Evolutionary conservation across 2,329 filamentous ascomycete species (phyloP), one percentile per base, ranked within the genome.

Genomic region (Lecanicillium sp.): DNA sequence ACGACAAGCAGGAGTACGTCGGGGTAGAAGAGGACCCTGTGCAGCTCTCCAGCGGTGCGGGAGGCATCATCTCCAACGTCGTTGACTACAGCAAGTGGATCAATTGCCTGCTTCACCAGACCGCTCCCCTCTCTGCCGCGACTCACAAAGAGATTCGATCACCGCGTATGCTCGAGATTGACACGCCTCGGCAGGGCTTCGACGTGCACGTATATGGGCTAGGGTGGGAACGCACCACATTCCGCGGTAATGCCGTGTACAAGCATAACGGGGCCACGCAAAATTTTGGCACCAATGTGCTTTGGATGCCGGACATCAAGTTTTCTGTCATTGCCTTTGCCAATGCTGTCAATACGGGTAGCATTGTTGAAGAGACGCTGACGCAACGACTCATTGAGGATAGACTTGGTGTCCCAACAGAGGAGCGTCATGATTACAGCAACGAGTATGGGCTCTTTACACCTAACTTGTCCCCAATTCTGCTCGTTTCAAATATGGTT

Each of bases 21-120:
- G 43, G 50, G 7, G 46, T 55, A 10, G 51, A 64, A 4, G 47
- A 55, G n/a, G 44, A 51, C 36, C 40, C 49, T 3, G 39, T 50
- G 10, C 37, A 42, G 17, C 61, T 56, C 47, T 44, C 58, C 28
- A 59, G 59, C 44, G 66, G 65, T 12, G 65, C 66, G 1, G 66
- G 64, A 2, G 57, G 53, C 9, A 51, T 63, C 33, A 52, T 75
- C 17, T 69, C 66, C 18, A 71, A 61, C 33, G 69, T 69, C 2
- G 39, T 58, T 6, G 72, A 77, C 53, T 76, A 72, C 47, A 50
- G 61, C 2, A 66, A 64, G 46, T 79, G 73, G 74, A 46, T 76
- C 3, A 55, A 57, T 17, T 68, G 65, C 17, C 54, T 76, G 19
- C 53, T 78, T 14, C 49, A 60, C n/a, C 29, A 50, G 36, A 29